A percentile compares a stretch with the other conserved stretches of the same genome.
Evolutionary conservation across 495 filamentous ascomycete species (phyloP).

Genomic region (Daldinia vernicosa): DNA sequence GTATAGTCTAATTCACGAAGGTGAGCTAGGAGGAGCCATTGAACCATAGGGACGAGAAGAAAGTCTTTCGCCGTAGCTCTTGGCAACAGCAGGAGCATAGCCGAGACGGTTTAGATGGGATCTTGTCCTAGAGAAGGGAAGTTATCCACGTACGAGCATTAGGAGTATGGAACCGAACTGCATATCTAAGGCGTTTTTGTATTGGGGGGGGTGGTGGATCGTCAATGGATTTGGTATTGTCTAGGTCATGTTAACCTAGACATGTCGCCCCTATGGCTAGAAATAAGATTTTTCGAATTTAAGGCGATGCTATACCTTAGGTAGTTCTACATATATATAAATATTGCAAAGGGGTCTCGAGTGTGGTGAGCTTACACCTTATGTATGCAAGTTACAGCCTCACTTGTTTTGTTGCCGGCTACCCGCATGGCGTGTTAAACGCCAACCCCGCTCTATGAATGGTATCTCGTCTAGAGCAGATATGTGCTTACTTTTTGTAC

Average conservation of each 20-base stretch:
- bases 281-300: neutral
- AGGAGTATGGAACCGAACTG: slow-evolving; percentile 25
- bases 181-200: slow-evolving; percentile 30
- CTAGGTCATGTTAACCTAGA: neutral
- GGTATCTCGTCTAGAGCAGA: neutral
- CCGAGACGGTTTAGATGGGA: neutral
- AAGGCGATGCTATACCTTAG: neutral
- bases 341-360: neutral
- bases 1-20: neutral
- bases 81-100: neutral
- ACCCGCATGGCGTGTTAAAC: neutral
- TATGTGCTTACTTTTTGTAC: slow-evolving; percentile 18
- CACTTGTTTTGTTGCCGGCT: neutral
- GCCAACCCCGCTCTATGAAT: slow-evolving; percentile 6
- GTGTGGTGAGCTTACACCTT: neutral
- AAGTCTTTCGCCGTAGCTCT: neutral
- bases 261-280: slow-evolving; percentile 1
- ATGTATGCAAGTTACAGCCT: neutral
- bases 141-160: slow-evolving; percentile 1
- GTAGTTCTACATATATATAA: neutral
- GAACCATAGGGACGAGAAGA: neutral
- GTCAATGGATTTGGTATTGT: slow-evolving; percentile 11
- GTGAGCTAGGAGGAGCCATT: neutral
- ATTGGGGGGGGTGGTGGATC: neutral
- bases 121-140: neutral